Evolutionary conservation across 1,139 yeast genomes (phyloP).

Genomic region (Komagataea norvegica): DNA sequence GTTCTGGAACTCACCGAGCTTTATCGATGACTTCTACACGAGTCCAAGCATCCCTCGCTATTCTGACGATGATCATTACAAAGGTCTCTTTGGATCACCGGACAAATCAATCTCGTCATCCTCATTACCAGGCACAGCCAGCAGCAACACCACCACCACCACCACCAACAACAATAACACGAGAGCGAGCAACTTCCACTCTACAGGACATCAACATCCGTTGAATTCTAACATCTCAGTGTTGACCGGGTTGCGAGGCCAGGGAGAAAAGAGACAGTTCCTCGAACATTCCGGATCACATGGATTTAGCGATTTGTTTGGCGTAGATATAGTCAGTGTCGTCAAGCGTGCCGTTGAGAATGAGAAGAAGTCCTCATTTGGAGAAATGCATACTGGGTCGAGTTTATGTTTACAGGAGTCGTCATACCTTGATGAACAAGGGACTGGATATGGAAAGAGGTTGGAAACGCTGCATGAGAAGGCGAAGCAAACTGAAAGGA

Average conservation of each 20-base stretch:
- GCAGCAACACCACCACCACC: too few species aligned
- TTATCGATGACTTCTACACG: slow-evolving; percentile 61
- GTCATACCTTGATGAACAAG: neutral
- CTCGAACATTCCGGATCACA: slow-evolving; percentile 19
- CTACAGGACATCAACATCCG: neutral
- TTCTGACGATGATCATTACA: slow-evolving; percentile 53
- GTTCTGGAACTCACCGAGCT: slow-evolving; percentile 61
- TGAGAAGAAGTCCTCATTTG: neutral
- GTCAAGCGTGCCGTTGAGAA: slow-evolving; percentile 47
- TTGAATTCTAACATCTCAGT: too few species aligned
- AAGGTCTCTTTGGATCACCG: slow-evolving; percentile 32
- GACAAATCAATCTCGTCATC: too few species aligned
- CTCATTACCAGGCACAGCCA: too few species aligned
- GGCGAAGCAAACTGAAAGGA: neutral
- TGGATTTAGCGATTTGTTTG: slow-evolving; percentile 40
- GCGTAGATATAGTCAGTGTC: slow-evolving; percentile 54
- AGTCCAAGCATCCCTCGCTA: slow-evolving; percentile 44
- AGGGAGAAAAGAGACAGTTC: slow-evolving; percentile 10
- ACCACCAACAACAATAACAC: too few species aligned
- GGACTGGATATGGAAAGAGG: too few species aligned
- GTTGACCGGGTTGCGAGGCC: neutral
- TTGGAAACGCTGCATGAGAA: too few species aligned
- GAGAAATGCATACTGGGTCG: neutral
- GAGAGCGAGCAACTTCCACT: slow-evolving; percentile 4
- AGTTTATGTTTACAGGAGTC: too few species aligned